Conservation (phyloP, 2,329 filamentous ascomycete species). For the Parasarocladium wereldwijsianum region DNA sequence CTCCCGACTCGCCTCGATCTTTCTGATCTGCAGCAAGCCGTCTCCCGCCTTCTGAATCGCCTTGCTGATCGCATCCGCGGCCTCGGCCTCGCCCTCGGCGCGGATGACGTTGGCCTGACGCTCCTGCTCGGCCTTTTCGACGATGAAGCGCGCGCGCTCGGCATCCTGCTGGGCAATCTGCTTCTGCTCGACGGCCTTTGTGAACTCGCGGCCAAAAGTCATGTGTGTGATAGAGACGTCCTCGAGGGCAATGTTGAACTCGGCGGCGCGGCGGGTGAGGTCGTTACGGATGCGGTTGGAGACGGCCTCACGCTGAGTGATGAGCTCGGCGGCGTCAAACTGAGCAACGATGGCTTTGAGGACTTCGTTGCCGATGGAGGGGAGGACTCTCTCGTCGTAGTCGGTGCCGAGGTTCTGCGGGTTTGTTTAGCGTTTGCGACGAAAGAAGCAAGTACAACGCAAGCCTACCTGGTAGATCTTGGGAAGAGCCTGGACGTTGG, state of each 20-base stretch:
- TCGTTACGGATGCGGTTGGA: constrained; percentile 87
- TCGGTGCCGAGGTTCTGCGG: constrained; percentile 84
- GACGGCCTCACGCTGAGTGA: constrained; percentile 96
- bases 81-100: constrained; percentile 94
- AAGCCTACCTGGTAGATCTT: constrained; percentile 87
- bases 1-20: constrained; percentile 93
- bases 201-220: constrained; percentile 99
- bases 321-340: constrained; percentile 96
- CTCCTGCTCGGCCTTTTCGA: constrained; percentile 98
- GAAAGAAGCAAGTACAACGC: not conserved
- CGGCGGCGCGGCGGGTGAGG: constrained; percentile 77
- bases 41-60: constrained; percentile 88
- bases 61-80: constrained; percentile 86
- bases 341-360: constrained; percentile 97
- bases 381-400: constrained; percentile 96
- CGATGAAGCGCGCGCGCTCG: constrained; percentile 92
- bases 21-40: constrained; percentile 86
- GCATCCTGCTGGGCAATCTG: constrained; percentile 99
- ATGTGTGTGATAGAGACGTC: constrained; percentile 99
- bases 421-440: constrained; percentile 5
- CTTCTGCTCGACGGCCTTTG: constrained; percentile 97
- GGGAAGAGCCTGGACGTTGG: constrained; percentile 80
- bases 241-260: constrained; percentile 98
- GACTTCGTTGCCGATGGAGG: constrained; percentile 98
- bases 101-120: constrained; percentile 96